Conservation (phyloP, 2,329 filamentous ascomycete species). For the Aspergillus oerlinghausenensis region DNA sequence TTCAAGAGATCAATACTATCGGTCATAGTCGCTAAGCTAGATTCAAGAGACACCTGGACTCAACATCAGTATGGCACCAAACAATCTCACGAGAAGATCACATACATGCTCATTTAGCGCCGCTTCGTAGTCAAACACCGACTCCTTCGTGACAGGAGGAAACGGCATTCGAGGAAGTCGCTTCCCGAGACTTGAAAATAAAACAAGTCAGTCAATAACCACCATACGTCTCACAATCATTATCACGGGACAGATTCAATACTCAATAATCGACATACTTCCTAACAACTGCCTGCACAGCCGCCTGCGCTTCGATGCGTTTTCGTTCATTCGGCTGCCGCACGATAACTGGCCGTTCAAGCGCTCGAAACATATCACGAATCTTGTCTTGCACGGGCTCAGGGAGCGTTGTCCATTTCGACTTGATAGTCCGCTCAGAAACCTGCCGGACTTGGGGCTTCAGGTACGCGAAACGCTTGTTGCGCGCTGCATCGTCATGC, state of each 20-base stretch:
- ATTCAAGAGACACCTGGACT: constrained; percentile 33
- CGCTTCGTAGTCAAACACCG: constrained; percentile 41
- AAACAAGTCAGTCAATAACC: not conserved
- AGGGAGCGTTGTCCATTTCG: constrained; percentile 43
- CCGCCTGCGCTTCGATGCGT: constrained; percentile 39
- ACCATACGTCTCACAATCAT: not conserved
- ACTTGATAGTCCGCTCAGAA: constrained; percentile 40
- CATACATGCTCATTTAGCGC: constrained; percentile 41
- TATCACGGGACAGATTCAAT: not conserved
- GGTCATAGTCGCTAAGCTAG: constrained; percentile 35
- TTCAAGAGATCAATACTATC: constrained; percentile 38
- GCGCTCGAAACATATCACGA: constrained; percentile 36
- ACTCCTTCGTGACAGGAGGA: constrained; percentile 39
- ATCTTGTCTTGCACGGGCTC: constrained; percentile 41
- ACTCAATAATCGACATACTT: constrained; percentile 29
- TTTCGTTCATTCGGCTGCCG: constrained; percentile 40
- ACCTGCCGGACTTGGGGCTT: constrained; percentile 39
- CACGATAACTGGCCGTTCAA: constrained; percentile 42
- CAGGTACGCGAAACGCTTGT: constrained; percentile 35
- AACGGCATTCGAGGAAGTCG: constrained; percentile 45
- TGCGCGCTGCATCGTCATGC: constrained; percentile 11
- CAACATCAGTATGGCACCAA: constrained; percentile 9
- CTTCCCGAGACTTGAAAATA: constrained; percentile 29
- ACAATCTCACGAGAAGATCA: not conserved
- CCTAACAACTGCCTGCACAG: constrained; percentile 38